Conservation (phyloP, 192 early-diverging fungal genomes). For the Dissophora globulifera region DNA sequence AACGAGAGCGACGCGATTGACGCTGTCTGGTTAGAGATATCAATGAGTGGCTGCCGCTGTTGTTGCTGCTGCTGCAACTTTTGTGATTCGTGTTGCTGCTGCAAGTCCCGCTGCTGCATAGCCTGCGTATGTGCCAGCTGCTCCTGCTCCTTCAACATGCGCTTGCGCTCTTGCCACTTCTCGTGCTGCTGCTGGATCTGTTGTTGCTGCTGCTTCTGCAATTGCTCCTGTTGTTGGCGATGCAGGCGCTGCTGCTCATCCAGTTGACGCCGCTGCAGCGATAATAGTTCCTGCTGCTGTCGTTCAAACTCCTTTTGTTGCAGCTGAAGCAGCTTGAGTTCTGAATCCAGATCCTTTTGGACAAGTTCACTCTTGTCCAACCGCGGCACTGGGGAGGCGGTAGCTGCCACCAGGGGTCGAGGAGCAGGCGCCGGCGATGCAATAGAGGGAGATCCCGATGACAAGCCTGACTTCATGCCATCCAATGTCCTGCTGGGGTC, state of each 20-base stretch:
- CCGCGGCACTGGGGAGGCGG: no score
- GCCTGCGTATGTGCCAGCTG: slow-evolving; percentile 18
- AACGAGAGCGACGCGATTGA: slow-evolving; percentile 10
- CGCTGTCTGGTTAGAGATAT: not conserved
- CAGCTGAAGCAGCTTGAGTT: slow-evolving; percentile 37
- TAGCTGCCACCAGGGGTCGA: no score
- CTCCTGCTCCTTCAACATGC: slow-evolving; percentile 42
- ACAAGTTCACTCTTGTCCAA: slow-evolving; percentile 18
- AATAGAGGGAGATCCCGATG: not conserved
- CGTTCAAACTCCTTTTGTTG: slow-evolving; percentile 49
- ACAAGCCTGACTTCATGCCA: slow-evolving; percentile 11
- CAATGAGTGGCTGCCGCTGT: not conserved
- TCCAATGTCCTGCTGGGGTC: slow-evolving; percentile 44
- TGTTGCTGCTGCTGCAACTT: slow-evolving; percentile 29
- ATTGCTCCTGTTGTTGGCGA: slow-evolving; percentile 30
- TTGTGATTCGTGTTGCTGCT: slow-evolving; percentile 30
- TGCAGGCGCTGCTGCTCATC: slow-evolving; percentile 49
- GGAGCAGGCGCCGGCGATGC: no score
- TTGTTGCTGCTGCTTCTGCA: slow-evolving; percentile 40
- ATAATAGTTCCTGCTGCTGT: slow-evolving; percentile 34
- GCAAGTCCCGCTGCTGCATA: slow-evolving; percentile 30
- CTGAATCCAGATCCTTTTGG: slow-evolving; percentile 36
- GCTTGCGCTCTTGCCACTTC: slow-evolving; percentile 49
- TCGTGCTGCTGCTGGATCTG: slow-evolving; percentile 47
- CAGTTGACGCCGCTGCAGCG: slow-evolving; percentile 15